These are phyloP conservation scores for Alternaria burnsii DNA, from an alignment of 2,329 filamentous ascomycete genomes.

Conservation along the genomic window DNA sequence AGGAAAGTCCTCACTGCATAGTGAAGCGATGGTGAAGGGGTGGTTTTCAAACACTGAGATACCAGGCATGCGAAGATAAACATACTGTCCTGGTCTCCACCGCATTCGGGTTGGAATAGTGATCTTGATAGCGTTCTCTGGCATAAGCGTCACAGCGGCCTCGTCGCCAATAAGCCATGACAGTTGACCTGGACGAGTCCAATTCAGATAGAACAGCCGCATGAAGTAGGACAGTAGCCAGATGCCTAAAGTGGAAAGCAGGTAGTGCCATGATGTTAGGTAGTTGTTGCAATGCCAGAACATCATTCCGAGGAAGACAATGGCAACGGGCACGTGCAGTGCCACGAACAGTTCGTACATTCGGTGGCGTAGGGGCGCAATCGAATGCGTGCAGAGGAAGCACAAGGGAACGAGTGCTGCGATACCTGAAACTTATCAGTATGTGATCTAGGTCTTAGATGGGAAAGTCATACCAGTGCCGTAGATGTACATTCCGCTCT, in stretches of 20 bases:
- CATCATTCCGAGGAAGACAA: constrained; percentile 81
- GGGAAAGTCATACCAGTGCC: constrained; percentile 70
- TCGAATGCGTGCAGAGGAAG: constrained; percentile 85
- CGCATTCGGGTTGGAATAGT: constrained; percentile 92
- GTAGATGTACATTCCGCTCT: constrained; percentile 75
- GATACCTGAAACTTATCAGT: constrained; percentile 46
- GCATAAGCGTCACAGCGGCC: constrained; percentile 85
- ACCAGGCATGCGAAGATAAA: constrained; percentile 92
- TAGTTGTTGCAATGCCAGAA: constrained; percentile 98
- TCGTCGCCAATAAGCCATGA: constrained; percentile 91
- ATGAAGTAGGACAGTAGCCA: constrained; percentile 78
- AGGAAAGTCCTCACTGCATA: constrained; percentile 92
- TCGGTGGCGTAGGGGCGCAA: constrained; percentile 77
- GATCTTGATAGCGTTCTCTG: constrained; percentile 94
- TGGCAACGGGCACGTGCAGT: constrained; percentile 81
- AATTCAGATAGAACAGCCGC: constrained; percentile 87
- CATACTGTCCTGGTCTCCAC: constrained; percentile 93
- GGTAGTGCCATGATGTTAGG: constrained; percentile 87
- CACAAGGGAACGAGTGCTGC: constrained; percentile 81
- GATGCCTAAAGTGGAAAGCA: constrained; percentile 81
- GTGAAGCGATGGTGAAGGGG: constrained; percentile 91
- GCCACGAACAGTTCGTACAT: constrained; percentile 88
- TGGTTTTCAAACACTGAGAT: constrained; percentile 93
- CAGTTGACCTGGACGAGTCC: constrained; percentile 79
- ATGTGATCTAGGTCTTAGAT: background rate